phyloP scores from a whole-genome alignment of 345 rosid species.

The Toxicodendron radicans region DNA sequence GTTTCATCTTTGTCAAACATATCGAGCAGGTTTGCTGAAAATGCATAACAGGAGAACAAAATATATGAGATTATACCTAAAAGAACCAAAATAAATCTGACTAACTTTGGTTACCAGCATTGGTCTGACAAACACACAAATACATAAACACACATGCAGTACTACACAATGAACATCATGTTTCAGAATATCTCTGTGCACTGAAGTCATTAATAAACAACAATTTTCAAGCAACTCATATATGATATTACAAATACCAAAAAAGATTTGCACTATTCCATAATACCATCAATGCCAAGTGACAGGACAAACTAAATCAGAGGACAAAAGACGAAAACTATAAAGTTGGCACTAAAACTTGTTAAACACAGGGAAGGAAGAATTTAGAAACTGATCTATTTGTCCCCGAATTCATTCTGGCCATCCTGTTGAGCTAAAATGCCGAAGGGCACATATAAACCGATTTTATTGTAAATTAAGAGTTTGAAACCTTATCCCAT shows the following conservation, averaged over 20 bases:
- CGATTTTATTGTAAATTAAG: neutral
- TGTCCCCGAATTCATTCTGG: neutral
- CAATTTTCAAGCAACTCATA: neutral
- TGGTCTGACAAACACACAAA: neutral
- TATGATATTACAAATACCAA: neutral
- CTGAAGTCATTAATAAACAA: neutral
- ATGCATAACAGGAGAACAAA: slow-evolving; percentile 3
- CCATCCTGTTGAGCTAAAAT: neutral
- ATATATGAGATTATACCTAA: slow-evolving; percentile 9
- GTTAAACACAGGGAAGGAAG: neutral
- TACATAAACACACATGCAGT: neutral
- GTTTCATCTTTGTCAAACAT: slow-evolving; percentile 87
- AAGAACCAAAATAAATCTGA: neutral
- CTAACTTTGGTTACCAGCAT: neutral
- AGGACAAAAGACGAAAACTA: neutral
- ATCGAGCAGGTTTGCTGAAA: slow-evolving; percentile 79
- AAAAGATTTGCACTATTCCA: neutral
- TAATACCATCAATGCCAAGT: neutral
- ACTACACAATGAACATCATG: neutral
- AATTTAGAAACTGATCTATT: neutral
- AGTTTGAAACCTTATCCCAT: neutral
- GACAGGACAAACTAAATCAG: neutral
- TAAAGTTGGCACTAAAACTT: neutral
- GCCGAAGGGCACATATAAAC: neutral
- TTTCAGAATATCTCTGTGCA: neutral